Conservation (phyloP, 768 basidiomycete species). For the Sporobolomyces phaffii region DNA sequence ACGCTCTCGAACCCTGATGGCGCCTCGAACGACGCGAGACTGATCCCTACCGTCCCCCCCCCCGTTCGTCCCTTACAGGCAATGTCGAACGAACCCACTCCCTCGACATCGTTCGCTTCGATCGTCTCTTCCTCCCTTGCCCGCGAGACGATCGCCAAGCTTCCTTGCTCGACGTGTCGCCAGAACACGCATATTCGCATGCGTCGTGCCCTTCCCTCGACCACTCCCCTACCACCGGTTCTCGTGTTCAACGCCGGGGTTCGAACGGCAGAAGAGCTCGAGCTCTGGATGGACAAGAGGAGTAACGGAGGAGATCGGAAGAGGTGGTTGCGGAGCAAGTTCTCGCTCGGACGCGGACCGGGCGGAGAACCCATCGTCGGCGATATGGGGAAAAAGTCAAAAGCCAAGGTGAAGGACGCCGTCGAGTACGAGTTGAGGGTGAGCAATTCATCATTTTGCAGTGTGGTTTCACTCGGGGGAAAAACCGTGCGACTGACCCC, state of each 20-base stretch:
- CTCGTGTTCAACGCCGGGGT: slow-evolving; percentile 80
- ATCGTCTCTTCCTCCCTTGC: slow-evolving; percentile 69
- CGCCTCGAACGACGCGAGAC: too few species aligned
- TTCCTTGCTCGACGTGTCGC: slow-evolving; percentile 76
- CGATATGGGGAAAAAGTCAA: slow-evolving; percentile 40
- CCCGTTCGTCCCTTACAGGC: slow-evolving; percentile 28
- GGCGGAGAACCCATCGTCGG: slow-evolving; percentile 23
- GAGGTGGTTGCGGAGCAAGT: slow-evolving; percentile 58
- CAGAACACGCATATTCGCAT: slow-evolving; percentile 67
- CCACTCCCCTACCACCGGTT: slow-evolving; percentile 61
- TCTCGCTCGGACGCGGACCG: slow-evolving; percentile 27
- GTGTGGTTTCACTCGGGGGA: neutral
- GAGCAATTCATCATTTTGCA: slow-evolving; percentile 41
- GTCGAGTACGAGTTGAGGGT: slow-evolving; percentile 70
- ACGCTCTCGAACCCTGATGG: neutral
- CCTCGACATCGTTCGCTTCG: slow-evolving; percentile 56
- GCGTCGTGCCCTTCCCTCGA: slow-evolving; percentile 59
- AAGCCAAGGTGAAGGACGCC: slow-evolving; percentile 54
- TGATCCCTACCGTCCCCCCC: too few species aligned
- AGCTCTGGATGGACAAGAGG: slow-evolving; percentile 65
- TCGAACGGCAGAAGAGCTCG: slow-evolving; percentile 65
- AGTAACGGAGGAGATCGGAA: slow-evolving; percentile 11
- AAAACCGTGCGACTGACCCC: too few species aligned
- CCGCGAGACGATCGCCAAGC: slow-evolving; percentile 76
- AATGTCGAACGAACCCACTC: slow-evolving; percentile 45